These are phyloP conservation scores for Fusarium sp. DNA, from an alignment of 2,329 filamentous ascomycete species.

Conservation along the genomic window DNA sequence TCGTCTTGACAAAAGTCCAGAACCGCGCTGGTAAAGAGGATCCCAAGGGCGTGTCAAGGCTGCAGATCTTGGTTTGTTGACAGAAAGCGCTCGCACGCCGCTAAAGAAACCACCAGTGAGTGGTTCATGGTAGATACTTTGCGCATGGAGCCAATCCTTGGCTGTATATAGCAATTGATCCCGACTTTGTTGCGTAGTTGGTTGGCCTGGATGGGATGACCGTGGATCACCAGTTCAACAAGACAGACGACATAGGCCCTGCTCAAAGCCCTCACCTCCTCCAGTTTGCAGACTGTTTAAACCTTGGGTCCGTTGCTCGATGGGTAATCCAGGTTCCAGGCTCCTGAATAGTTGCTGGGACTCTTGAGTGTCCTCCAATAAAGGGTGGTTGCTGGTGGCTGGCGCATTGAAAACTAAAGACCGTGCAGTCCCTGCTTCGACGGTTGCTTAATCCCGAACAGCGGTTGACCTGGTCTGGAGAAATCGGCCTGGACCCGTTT, in stretches of 20 bases:
- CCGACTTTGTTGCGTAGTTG: background rate
- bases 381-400: conserved; percentile 6
- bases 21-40: background rate
- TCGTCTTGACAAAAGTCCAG: conserved; percentile 4
- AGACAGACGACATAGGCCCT: background rate
- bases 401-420: conserved; percentile 34
- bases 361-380: conserved; percentile 12
- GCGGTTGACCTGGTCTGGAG: conserved; percentile 9
- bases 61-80: background rate
- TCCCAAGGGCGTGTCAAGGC: background rate
- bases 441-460: conserved; percentile 18
- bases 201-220: background rate
- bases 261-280: background rate
- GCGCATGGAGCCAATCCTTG: background rate
- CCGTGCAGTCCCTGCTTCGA: conserved; percentile 32
- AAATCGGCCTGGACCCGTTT: conserved; percentile 8
- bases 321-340: conserved; percentile 12
- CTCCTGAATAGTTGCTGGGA: conserved; percentile 17
- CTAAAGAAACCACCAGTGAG: background rate
- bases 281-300: background rate
- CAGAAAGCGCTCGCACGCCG: background rate
- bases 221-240: background rate
- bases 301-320: background rate
- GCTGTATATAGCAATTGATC: conserved; percentile 21
- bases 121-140: background rate